A percentile compares a stretch with the other conserved stretches of the same genome.
These are phyloP conservation scores for Arbutus unedo DNA, from an alignment of 148 eudicot species.

Conservation along the genomic window DNA sequence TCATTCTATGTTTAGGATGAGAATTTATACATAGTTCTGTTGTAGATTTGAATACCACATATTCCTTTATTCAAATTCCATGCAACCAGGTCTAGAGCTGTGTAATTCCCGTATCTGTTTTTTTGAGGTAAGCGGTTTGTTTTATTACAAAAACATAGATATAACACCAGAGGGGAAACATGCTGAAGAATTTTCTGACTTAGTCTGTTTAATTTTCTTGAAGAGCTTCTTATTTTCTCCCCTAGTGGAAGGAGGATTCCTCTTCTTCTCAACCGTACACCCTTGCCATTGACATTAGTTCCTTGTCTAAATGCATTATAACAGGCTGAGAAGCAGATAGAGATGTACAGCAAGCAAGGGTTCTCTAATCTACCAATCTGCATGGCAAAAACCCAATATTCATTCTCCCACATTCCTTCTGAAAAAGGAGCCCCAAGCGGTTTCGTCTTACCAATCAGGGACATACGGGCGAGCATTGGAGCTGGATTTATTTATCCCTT, in stretches of 20 bases:
- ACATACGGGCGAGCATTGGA: slow-evolving; percentile 91
- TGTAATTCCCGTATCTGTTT: background rate
- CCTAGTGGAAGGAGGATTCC: background rate
- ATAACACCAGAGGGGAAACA: background rate
- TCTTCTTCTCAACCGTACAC: background rate
- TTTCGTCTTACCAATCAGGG: slow-evolving; percentile 82
- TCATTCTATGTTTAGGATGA: no score
- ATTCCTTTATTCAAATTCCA: background rate
- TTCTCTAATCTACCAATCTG: slow-evolving; percentile 87
- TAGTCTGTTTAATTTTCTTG: background rate
- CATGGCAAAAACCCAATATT: slow-evolving; percentile 98
- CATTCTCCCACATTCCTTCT: slow-evolving; percentile 77
- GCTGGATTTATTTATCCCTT: slow-evolving; percentile 96
- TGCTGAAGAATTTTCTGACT: background rate
- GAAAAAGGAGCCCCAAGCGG: slow-evolving; percentile 91
- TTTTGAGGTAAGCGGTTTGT: background rate
- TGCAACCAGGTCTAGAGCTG: background rate
- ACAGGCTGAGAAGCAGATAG: slow-evolving; percentile 95
- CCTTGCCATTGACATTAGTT: slow-evolving; percentile 12
- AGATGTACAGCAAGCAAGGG: slow-evolving; percentile 86
- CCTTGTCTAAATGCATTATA: background rate
- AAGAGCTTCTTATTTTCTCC: background rate
- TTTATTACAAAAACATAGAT: background rate
- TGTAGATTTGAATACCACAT: background rate
- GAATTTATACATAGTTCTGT: background rate